A percentile compares a stretch with the other conserved stretches of the same genome.
These are phyloP conservation scores for Zanthoxylum bungeanum DNA, from an alignment of 345 rosid species.

Conservation along the genomic window DNA sequence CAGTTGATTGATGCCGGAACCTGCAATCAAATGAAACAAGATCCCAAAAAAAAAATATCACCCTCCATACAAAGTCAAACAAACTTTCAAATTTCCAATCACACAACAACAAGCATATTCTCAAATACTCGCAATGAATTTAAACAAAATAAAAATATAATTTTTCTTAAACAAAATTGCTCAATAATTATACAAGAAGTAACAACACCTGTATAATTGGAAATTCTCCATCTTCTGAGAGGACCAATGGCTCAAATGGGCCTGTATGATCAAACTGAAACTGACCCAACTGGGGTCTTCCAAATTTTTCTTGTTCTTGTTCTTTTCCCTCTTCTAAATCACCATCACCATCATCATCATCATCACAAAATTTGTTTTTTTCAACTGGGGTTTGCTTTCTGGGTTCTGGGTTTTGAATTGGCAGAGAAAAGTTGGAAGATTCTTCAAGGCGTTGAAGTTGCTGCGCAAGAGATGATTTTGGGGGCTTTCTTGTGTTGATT, in stretches of 20 bases:
- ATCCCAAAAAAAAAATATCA: too few relatives aligned
- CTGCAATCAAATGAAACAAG: too few relatives aligned
- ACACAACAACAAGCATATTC: background rate
- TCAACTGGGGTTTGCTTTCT: slow-evolving; percentile 16
- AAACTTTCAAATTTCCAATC: background rate
- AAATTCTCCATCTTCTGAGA: slow-evolving; percentile 53
- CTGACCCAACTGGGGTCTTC: slow-evolving; percentile 53
- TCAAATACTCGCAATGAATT: background rate
- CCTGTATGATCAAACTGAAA: slow-evolving; percentile 67
- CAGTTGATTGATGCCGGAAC: slow-evolving; percentile 87
- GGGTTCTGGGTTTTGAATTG: slow-evolving; percentile 24
- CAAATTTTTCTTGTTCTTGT: slow-evolving; percentile 34
- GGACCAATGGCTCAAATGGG: slow-evolving; percentile 70
- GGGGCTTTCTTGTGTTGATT: slow-evolving; percentile 60
- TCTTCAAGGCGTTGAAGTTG: slow-evolving; percentile 80
- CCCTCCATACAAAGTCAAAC: background rate
- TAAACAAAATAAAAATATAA: background rate
- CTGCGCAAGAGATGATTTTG: slow-evolving; percentile 70
- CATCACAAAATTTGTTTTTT: slow-evolving; percentile 17
- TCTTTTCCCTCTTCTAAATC: slow-evolving; percentile 35
- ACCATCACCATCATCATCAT: too few relatives aligned
- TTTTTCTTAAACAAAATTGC: background rate
- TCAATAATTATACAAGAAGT: background rate
- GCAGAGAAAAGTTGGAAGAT: slow-evolving; percentile 27
- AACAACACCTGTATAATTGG: slow-evolving; percentile 61